Percentiles rank a stretch among this genome's conserved stretches.
Conservation (phyloP, 2,329 filamentous ascomycete genomes). For the Hansfordia pulvinata region DNA sequence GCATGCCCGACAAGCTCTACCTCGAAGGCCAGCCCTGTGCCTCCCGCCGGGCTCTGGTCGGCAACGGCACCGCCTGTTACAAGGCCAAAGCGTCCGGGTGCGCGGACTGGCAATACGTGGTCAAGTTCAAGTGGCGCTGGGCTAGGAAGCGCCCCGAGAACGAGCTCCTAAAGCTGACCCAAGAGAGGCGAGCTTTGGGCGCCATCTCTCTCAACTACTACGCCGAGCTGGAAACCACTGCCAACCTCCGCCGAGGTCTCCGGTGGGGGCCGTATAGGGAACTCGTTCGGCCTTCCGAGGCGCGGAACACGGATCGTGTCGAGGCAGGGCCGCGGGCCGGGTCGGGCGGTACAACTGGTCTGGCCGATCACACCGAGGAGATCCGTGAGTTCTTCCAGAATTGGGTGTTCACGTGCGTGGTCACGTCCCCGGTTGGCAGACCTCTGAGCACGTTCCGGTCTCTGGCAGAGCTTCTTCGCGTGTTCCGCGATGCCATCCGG, state of each 20-base stretch:
- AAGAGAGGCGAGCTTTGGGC: slow-evolving; percentile 14
- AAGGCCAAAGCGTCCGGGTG: slow-evolving; percentile 12
- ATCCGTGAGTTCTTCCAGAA: slow-evolving; percentile 8
- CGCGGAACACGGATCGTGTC: too few relatives aligned
- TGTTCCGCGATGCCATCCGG: slow-evolving; percentile 10
- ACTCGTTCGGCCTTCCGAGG: too few relatives aligned
- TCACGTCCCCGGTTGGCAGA: slow-evolving; percentile 11
- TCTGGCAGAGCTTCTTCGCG: slow-evolving; percentile 8
- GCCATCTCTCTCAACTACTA: slow-evolving; percentile 15
- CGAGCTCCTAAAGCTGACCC: slow-evolving; percentile 16
- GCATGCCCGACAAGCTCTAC: slow-evolving; percentile 12
- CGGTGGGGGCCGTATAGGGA: slow-evolving; percentile 9
- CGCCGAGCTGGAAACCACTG: slow-evolving; percentile 10
- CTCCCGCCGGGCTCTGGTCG: slow-evolving; percentile 11
- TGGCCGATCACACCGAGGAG: slow-evolving; percentile 8
- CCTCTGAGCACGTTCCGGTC: slow-evolving; percentile 9
- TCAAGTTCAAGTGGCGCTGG: slow-evolving; percentile 21
- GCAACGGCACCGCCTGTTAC: slow-evolving; percentile 17
- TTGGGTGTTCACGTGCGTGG: slow-evolving; percentile 8
- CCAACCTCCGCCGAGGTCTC: slow-evolving; percentile 11
- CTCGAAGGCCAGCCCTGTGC: slow-evolving; percentile 16
- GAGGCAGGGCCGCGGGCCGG: too few relatives aligned
- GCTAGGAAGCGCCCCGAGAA: slow-evolving; percentile 15
- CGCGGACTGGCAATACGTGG: slow-evolving; percentile 12
- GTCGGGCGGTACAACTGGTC: too few relatives aligned